These are phyloP conservation scores for Liriodendron chinense DNA, from an alignment of 164 flowering plant genomes.

Conservation along the genomic window DNA sequence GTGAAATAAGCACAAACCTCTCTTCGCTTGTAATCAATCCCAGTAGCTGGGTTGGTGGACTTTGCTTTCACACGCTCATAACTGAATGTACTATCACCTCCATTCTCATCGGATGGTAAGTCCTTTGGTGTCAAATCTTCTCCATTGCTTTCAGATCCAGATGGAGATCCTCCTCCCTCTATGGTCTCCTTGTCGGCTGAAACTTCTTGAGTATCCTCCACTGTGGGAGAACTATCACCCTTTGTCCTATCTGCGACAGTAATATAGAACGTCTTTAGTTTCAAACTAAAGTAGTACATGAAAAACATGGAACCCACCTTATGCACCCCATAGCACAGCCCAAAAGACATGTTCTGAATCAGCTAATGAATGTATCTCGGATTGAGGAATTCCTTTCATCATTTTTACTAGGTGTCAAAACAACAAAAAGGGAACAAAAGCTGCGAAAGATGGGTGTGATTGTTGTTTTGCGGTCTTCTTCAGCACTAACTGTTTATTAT, in stretches of 20 bases:
- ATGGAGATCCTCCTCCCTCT: slow-evolving; percentile 28
- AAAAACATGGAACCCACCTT: too few species aligned
- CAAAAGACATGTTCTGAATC: too few species aligned
- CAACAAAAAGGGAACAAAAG: too few species aligned
- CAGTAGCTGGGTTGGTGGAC: slow-evolving; percentile 77
- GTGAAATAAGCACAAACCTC: slow-evolving; percentile 26
- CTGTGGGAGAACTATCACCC: slow-evolving; percentile 35
- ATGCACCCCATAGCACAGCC: too few species aligned
- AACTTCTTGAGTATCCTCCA: slow-evolving; percentile 41
- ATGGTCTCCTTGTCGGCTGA: slow-evolving; percentile 30
- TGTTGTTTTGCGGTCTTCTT: too few species aligned
- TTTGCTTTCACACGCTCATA: slow-evolving; percentile 76
- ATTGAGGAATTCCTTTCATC: too few species aligned
- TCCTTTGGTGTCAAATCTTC: slow-evolving; percentile 42
- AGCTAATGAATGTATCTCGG: too few species aligned
- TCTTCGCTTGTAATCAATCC: slow-evolving; percentile 83
- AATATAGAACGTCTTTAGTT: too few species aligned
- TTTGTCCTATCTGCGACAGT: neutral
- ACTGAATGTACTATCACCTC: slow-evolving; percentile 43
- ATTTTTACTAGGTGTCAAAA: too few species aligned
- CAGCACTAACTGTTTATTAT: too few species aligned
- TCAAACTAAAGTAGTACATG: too few species aligned
- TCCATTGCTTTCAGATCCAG: slow-evolving; percentile 46
- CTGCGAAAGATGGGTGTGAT: too few species aligned
- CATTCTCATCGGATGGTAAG: slow-evolving; percentile 37